Base-by-base conservation (phyloP, 805 yeast genomes). In the Barnettozyma populi region DNA sequence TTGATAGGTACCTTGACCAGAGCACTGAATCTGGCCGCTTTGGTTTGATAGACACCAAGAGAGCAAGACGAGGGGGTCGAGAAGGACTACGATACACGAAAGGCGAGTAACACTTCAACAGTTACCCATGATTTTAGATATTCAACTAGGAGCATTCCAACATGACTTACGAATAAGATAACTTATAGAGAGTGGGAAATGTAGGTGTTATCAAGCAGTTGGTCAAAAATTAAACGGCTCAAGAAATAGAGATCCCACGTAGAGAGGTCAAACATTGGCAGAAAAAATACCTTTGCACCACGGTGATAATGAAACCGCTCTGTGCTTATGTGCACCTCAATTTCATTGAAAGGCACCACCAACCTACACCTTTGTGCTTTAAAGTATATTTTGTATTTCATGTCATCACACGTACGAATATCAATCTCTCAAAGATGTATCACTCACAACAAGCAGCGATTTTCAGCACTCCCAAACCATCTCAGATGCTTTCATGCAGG, bases 1-100 rank as follows among this genome's bases (percentile, higher is more conserved):
- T 72, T 90, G 38, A 24, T 57, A 23, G 29, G 49, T 4, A 47
- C 54, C 18, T 39, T 59, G 10, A 52, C 53, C 29, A 44, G 41
- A 6, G 61, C 61, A 1, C 37, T 57, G 43, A 54, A 55, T 37
- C n/a, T 56, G 19, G 63, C 61, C 10, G 52, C 46, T 13, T 43
- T 49, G 39, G 42, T 29, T 24, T 16, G 23, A 19, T 24, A 7
- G 23, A 39, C 29, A 27, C 5, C 14, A n/a, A 39, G 4, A 11
- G 40, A 37, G 24, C 5, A 37, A 16, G n/a, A 16, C 13, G 21
- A 36, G 6, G 21, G 8, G 8, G 25, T 23, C 8, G 25, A 23
- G 13, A 23, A 23, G 24, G 24, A 23, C 7, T 10, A 29, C 5
- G 32, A 13, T 29, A 29, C 13, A 29, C 13, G 5, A 14, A 16